Evolutionary conservation across 441 rosid genomes (phyloP).

Genomic region (Adansonia madagascariensis): DNA sequence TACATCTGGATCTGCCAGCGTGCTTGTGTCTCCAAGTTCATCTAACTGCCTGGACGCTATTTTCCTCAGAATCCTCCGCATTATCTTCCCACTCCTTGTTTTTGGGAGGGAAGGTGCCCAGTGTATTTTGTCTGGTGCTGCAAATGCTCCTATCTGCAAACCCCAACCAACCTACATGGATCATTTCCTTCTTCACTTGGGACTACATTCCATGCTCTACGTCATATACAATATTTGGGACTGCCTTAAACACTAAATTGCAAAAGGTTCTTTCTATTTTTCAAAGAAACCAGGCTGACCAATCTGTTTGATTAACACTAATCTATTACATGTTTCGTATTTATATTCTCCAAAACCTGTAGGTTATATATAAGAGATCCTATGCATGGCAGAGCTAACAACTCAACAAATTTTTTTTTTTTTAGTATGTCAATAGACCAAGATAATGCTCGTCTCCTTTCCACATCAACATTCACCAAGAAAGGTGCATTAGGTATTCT

Average conservation of each 20-base stretch:
- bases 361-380: background rate
- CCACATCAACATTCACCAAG: constrained; percentile 13
- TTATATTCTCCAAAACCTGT: background rate
- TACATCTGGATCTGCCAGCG: constrained; percentile 86
- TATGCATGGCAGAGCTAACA: background rate
- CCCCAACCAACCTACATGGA: background rate
- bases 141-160: constrained; percentile 91
- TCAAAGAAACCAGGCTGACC: background rate
- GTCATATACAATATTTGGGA: background rate
- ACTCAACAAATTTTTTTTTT: background rate
- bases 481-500: background rate
- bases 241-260: background rate
- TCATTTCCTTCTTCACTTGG: background rate
- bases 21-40: constrained; percentile 93
- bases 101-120: constrained; percentile 97
- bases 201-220: too few species aligned
- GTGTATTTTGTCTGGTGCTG: constrained; percentile 90
- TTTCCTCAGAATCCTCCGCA: constrained; percentile 94
- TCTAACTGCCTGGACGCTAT: constrained; percentile 83
- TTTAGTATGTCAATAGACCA: background rate
- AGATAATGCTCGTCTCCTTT: background rate
- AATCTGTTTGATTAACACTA: background rate
- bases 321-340: background rate
- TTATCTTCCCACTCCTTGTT: constrained; percentile 94
- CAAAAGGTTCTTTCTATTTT: background rate